phyloP scores from a whole-genome alignment of 306 rosid genomes.

The Rubus parviflorus region DNA sequence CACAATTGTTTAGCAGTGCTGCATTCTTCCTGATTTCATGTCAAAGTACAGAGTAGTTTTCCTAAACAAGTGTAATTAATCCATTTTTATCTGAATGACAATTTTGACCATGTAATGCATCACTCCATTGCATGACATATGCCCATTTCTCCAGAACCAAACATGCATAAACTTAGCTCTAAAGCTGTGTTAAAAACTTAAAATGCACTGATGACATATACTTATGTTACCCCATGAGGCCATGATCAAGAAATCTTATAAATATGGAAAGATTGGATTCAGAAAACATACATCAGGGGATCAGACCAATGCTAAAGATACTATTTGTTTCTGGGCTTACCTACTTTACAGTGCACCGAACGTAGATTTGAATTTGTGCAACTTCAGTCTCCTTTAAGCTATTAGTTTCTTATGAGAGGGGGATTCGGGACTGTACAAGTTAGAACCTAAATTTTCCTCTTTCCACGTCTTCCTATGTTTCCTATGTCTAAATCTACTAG shows the following conservation, averaged over 20 bases:
- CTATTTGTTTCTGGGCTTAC: slow-evolving; percentile 23
- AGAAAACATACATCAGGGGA: slow-evolving; percentile 37
- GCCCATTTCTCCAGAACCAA: neutral
- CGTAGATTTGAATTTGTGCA: neutral
- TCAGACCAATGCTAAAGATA: slow-evolving; percentile 29
- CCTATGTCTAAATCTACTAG: slow-evolving; percentile 73
- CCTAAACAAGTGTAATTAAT: neutral
- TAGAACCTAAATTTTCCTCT: slow-evolving; percentile 61
- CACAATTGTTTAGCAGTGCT: neutral
- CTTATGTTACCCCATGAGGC: neutral
- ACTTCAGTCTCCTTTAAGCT: slow-evolving; percentile 19
- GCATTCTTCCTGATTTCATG: neutral
- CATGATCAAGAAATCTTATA: neutral
- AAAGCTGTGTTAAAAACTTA: neutral
- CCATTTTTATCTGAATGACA: neutral
- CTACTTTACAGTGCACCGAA: slow-evolving; percentile 17
- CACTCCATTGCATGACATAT: neutral
- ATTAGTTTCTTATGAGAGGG: slow-evolving; percentile 4
- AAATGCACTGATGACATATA: neutral
- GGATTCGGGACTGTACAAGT: slow-evolving; percentile 15
- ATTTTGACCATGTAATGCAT: neutral
- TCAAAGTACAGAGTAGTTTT: neutral
- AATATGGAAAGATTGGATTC: neutral
- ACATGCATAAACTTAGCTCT: neutral
- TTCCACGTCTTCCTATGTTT: slow-evolving; percentile 62